Conservation (phyloP, 148 eudicot species). For the Camellia granthamiana region DNA sequence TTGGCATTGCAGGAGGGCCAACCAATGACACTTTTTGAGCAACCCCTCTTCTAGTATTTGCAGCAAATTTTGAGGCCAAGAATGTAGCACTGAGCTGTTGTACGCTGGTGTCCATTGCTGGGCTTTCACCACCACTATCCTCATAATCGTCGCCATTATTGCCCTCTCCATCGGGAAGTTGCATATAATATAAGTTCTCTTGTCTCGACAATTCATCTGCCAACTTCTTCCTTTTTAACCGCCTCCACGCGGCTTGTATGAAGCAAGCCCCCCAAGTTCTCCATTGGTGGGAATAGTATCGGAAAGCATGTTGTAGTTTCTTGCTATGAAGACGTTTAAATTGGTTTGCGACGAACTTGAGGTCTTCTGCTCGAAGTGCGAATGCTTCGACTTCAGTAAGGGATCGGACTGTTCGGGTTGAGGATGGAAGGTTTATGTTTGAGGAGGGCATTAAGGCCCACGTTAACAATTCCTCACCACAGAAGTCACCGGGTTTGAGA, state of each 20-base stretch:
- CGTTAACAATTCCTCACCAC: constrained; percentile 83
- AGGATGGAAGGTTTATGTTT: constrained; percentile 62
- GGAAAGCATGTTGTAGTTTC: constrained; percentile 75
- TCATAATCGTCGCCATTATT: constrained; percentile 3
- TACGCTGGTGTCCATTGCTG: constrained; percentile 9
- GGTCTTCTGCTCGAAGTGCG: constrained; percentile 83
- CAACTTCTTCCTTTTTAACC: constrained; percentile 50
- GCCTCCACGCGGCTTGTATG: constrained; percentile 86
- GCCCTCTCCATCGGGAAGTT: not conserved
- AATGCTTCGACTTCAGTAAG: constrained; percentile 83
- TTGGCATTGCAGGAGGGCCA: constrained; percentile 52
- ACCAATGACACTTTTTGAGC: constrained; percentile 33
- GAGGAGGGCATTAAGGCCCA: constrained; percentile 75
- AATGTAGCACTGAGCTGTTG: constrained; percentile 56
- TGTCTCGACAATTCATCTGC: constrained; percentile 52
- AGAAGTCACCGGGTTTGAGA: constrained; percentile 74
- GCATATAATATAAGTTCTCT: constrained; percentile 38
- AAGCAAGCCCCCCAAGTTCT: constrained; percentile 90
- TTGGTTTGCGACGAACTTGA: constrained; percentile 69
- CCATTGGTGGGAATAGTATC: constrained; percentile 91
- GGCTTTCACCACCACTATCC: constrained; percentile 1
- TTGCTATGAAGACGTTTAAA: constrained; percentile 84
- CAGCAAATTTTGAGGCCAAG: constrained; percentile 72
- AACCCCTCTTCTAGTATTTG: constrained; percentile 59
- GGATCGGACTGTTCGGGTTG: constrained; percentile 75